phyloP scores from a whole-genome alignment of 1,284 basidiomycete species.

The Inonotus hispidus region DNA sequence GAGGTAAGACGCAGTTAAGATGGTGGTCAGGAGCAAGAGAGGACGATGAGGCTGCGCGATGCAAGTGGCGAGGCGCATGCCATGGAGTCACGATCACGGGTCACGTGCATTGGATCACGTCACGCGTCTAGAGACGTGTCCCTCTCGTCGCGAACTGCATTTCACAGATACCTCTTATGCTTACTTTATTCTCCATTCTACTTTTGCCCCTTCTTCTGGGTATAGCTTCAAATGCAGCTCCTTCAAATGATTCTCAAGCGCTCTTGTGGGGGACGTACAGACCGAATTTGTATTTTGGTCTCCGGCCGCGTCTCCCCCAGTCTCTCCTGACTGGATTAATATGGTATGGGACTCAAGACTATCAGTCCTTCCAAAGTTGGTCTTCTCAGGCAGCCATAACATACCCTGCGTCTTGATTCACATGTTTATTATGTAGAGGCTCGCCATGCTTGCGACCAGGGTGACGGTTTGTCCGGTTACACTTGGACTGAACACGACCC shows the following conservation, averaged over 20 bases:
- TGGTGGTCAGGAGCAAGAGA: slow-evolving; percentile 16
- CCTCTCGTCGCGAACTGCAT: neutral
- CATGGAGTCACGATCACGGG: neutral
- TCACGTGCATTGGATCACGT: neutral
- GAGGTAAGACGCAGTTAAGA: slow-evolving; percentile 4
- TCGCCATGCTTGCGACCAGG: slow-evolving; percentile 88
- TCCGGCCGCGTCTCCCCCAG: slow-evolving; percentile 78
- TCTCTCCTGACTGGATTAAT: slow-evolving; percentile 88
- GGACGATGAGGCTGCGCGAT: slow-evolving; percentile 11
- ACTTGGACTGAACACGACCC: slow-evolving; percentile 87
- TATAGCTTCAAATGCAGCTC: slow-evolving; percentile 18
- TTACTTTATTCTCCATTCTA: slow-evolving; percentile 19
- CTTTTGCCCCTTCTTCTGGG: slow-evolving; percentile 21
- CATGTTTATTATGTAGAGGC: slow-evolving; percentile 43
- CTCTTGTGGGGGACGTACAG: slow-evolving; percentile 90
- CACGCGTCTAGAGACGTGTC: slow-evolving; percentile 13
- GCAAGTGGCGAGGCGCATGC: slow-evolving; percentile 4
- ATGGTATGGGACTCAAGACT: slow-evolving; percentile 87
- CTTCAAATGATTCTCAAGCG: slow-evolving; percentile 47
- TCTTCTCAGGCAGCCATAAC: slow-evolving; percentile 16
- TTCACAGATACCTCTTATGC: slow-evolving; percentile 8
- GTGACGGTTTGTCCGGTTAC: slow-evolving; percentile 75
- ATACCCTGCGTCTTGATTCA: slow-evolving; percentile 2
- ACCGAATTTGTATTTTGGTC: slow-evolving; percentile 90
- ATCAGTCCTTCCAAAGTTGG: slow-evolving; percentile 62